Evolutionary conservation across 2,329 filamentous ascomycete genomes (phyloP).

Genomic region (Aspergillus sergii): DNA sequence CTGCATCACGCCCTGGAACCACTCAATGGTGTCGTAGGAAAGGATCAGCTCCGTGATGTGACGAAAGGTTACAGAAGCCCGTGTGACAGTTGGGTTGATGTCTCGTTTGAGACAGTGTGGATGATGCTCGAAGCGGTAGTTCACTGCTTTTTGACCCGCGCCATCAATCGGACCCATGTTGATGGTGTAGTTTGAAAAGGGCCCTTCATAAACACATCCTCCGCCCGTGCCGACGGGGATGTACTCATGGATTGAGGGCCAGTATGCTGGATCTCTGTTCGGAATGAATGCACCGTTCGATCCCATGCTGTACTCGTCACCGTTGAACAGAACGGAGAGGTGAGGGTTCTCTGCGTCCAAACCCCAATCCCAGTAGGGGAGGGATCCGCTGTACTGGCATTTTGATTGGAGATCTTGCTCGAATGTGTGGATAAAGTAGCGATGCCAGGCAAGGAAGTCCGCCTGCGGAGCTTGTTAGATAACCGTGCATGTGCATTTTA

Average conservation of each 20-base stretch:
- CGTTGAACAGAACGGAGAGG: constrained; percentile 9
- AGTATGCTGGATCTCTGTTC: not conserved
- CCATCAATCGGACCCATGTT: constrained; percentile 6
- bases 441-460: constrained; percentile 14
- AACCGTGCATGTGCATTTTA: not conserved
- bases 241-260: not conserved
- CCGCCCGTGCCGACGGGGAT: constrained; percentile 3
- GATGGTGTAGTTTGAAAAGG: constrained; percentile 12
- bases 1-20: constrained; percentile 9
- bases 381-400: constrained; percentile 10
- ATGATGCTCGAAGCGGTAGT: constrained; percentile 9
- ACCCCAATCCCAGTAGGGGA: constrained; percentile 11
- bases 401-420: constrained; percentile 7
- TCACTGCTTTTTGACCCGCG: not conserved
- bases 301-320: constrained; percentile 2
- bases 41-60: constrained; percentile 5
- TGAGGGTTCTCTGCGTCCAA: not conserved
- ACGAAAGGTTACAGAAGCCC: not conserved
- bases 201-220: constrained; percentile 10
- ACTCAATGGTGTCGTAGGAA: constrained; percentile 9
- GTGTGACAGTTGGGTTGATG: constrained; percentile 3
- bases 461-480: not conserved
- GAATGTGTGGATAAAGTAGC: constrained; percentile 5
- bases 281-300: constrained; percentile 6
- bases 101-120: constrained; percentile 10